Evolutionary conservation across 2,329 filamentous ascomycete genomes (phyloP), one percentile per base, ranked within the genome.

Genomic region (Ophiostoma ulmi): DNA sequence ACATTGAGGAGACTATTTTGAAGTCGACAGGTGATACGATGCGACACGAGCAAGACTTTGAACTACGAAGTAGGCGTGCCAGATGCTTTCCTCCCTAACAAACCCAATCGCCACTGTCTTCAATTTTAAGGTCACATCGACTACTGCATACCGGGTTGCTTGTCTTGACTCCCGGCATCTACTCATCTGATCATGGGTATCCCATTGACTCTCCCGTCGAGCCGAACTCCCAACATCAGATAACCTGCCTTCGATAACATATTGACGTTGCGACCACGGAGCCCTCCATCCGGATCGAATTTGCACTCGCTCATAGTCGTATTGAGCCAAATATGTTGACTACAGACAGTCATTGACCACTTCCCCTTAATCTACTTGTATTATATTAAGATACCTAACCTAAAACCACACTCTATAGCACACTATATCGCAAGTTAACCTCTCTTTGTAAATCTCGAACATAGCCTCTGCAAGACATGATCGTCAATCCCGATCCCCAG

Each of bases 271-370:
- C 52, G 22, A 58, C 52, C 52, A 58, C 52, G 52, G 52, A 58
- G 52, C 52, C 52, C 52, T 58, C 52, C 52, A 58, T 58, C 52
- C 52, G 52, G 52, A n/a, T 48, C n/a, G 44, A 48, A 7, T 48
- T 48, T 39, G 38, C 38, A 39, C 38, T 39, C n/a, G 44, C 44
- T 48, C 44, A 20, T 6, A 48, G 44, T 48, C 44, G 2, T 48
- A 48, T 31, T 31, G 31, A 48, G 2, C 6, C 5, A 20, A 6
- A 1, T 11, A 48, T 48, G 17, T 48, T 20, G 38, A 39, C 38
- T 39, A 13, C n/a, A 7, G 44, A 48, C 44, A 48, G 44, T 20
- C 17, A 48, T 44, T 48, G 44, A 20, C 22, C 7, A 26, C n/a
- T 58, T 13, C 52, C 52, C 52, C 52, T 58, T 22, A 58, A 58